Evolutionary conservation across 495 filamentous ascomycete genomes (phyloP), one percentile per base, ranked within the genome.

Genomic region (Penicillium psychrofluorescens): DNA sequence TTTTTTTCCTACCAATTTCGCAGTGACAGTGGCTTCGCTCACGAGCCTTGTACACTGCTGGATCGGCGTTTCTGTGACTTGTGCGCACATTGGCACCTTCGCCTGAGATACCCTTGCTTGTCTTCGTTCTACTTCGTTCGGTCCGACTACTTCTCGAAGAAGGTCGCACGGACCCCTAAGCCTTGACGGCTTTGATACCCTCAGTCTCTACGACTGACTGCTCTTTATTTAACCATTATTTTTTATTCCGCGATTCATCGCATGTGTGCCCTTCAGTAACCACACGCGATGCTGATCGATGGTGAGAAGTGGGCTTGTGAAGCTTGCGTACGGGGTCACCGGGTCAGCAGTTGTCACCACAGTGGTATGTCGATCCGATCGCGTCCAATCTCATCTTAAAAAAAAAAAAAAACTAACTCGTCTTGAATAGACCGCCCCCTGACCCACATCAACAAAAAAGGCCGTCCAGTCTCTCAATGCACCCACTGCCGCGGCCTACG

Each of bases 401-500:
- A n/a, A n/a, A n/a, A n/a, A n/a, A 16, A 16, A 22, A 22, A 34
- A 11, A 12, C 56, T 69, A 56, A 63, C 62, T 58, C 43, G 6
- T 29, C 11, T 2, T 28, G 11, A 29, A 38, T 55, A 96, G 92
- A 96, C 67, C 87, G 92, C 54, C 86, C 85, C 51, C 80, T 99
- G 48, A 83, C 84, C 62, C 92, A 92, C 64, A 95, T 97, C 76
- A 92, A 92, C 72, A 95, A 95, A 70, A 97, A 99, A 68, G 92
- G 92, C 66, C 86, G 92, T 54, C 92, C 92, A 53, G 91, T 97
- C 57, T 95, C 91, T 65, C 92, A 99, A 85, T 99, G 92, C 67
- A 77, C 86, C 56, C 92, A 97, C 72, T 99, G 92, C 68, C 90
- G 92, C 67, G 79, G 84, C 52, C 86, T 95, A 73, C 90, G 92